Evolutionary conservation across 1,284 basidiomycete genomes (phyloP), one percentile per base, ranked within the genome.

Genomic region (Tylopilus orsonianus): DNA sequence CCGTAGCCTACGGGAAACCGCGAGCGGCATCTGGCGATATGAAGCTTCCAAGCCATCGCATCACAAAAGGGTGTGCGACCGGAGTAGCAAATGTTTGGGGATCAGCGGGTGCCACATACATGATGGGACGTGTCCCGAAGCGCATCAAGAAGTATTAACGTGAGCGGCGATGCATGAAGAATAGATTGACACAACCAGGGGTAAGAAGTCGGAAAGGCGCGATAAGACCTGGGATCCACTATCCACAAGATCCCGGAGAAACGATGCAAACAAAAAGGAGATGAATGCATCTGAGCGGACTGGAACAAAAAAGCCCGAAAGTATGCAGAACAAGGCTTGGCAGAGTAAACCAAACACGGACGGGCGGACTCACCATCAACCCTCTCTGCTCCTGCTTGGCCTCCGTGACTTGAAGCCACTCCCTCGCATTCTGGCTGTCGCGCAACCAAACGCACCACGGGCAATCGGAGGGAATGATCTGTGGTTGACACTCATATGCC

Each of bases 401-500:
- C 60, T 79, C 76, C 16, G 79, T 81, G 35, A 74, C 75, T 50
- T 59, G 56, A 26, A 79, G 68, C 78, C 76, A 84, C 41, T 60
- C 53, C 44, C 62, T 58, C 23, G 72, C 74, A 55, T 63, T 70
- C 29, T 50, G 50, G 42, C 61, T 67, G 55, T 81, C 77, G 32
- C 62, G 42, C 23, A 46, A 22, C 56, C 51, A 47, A 20, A 50
- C 16, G 34, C 66, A 69, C 41, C 27, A 42, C 29, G 53, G 41
- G 48, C 60, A 64, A 16, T 42, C 49, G 16, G 36, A 37, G 33
- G 34, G 45, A 36, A 58, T 47, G 14, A 48, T 49, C 18, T 50
- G 43, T 39, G 40, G 55, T 14, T 51, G 54, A 46, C 27, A 49
- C 48, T 22, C 16, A n/a, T 23, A 36, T 14, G 41, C 33, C 26